Evolutionary conservation across 345 rosid species (phyloP).

Genomic region (Toxicodendron radicans): DNA sequence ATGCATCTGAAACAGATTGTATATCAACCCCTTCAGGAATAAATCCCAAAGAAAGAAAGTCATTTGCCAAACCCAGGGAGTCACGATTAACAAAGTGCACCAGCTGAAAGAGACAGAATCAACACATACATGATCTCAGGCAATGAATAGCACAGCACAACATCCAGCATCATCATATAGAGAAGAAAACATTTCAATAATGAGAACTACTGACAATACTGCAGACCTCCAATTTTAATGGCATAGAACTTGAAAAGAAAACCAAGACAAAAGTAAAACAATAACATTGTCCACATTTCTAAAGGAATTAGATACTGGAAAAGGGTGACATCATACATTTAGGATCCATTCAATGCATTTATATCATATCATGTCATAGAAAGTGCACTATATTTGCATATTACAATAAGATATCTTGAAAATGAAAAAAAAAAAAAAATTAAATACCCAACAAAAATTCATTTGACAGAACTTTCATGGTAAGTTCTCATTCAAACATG

Average conservation of each 20-base stretch:
- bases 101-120: slow-evolving; percentile 65
- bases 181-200: slow-evolving; percentile 2
- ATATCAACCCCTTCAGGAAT: slow-evolving; percentile 89
- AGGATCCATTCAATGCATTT: neutral
- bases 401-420: neutral
- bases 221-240: neutral
- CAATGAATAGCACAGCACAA: slow-evolving; percentile 17
- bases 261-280: neutral
- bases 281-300: neutral
- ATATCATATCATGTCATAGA: neutral
- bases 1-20: slow-evolving; percentile 73
- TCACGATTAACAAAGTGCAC: slow-evolving; percentile 99
- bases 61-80: slow-evolving; percentile 96
- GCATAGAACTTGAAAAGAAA: neutral
- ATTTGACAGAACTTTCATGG: neutral
- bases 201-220: neutral
- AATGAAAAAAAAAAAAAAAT: neutral
- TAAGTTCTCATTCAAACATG: slow-evolving; percentile 11
- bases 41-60: slow-evolving; percentile 98
- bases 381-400: neutral
- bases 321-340: neutral
- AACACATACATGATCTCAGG: slow-evolving; percentile 28
- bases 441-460: neutral
- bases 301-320: neutral
- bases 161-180: slow-evolving; percentile 14